Evolutionary conservation across 2,329 filamentous ascomycete species (phyloP), one percentile per base, ranked within the genome.

Genomic region (Elsinoe batatas): DNA sequence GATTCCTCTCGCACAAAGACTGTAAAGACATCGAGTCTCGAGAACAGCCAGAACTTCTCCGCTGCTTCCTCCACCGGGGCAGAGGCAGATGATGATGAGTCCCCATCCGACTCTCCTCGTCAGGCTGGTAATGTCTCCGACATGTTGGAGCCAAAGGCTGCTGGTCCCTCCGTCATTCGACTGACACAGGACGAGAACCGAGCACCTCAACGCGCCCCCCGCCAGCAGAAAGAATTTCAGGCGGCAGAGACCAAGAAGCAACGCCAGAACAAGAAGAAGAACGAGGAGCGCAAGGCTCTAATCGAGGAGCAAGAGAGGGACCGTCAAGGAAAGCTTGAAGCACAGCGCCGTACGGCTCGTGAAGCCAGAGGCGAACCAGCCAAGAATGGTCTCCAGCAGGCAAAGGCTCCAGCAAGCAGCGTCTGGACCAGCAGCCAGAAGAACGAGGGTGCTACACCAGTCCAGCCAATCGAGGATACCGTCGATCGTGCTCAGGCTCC

Each of bases 191-290:
- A 71, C 65, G 79, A 72, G 68, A 82, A 78, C 72, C 72, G 74
- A 17, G 69, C 71, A 61, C 71, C 72, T 56, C 59, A 70, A 33
- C 70, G 79, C 67, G 80, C 84, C 72, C 75, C 80, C 59, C 83
- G 84, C 71, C 73, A 77, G 53, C 81, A 84, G 73, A 74, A 77
- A 38, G 76, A 71, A 56, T 67, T 80, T 61, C 83, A 88, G 69
- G 78, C 80, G 49, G 80, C 79, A 15, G 87, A 95, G 76, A 87
- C 85, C 17, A 96, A 96, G 85, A 96, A 96, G 78, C 88, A 95
- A 75, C 84, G 90, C 58, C 91, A 96, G 76, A 93, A 95, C 74
- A 82, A 85, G 62, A 83, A 86, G 75, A 96, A 95, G 82, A 83
- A 81, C 36, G 90, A 95, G 72, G 85, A 83, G 57, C 83, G 83